Conservation (phyloP, 1,284 basidiomycete genomes). For the Ganoderma multipileum region DNA sequence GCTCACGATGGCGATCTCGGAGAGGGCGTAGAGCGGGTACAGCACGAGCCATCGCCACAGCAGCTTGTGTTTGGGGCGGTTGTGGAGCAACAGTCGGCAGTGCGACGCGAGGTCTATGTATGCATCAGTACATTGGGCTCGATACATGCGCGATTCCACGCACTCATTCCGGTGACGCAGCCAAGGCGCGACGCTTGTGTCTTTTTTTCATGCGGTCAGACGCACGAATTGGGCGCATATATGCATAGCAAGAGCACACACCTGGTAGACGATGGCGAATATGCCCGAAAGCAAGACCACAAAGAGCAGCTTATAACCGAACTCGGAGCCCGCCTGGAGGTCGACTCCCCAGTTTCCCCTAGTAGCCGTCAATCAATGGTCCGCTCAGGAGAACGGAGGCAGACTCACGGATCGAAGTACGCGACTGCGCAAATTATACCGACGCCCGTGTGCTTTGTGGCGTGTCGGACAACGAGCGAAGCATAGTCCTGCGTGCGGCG, state of each 20-base stretch:
- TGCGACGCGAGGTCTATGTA: conserved; percentile 72
- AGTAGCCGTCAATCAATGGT: conserved; percentile 3
- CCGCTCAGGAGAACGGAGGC: background rate
- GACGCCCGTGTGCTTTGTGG: conserved; percentile 53
- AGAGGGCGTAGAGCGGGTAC: conserved; percentile 72
- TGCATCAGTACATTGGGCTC: conserved; percentile 12
- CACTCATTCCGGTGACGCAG: conserved; percentile 75
- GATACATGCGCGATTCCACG: conserved; percentile 25
- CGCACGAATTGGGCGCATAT: conserved; percentile 17
- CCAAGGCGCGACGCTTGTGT: conserved; percentile 68
- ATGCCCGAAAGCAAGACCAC: conserved; percentile 85
- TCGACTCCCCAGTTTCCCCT: conserved; percentile 83
- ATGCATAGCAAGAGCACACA: conserved; percentile 35
- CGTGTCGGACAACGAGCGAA: conserved; percentile 43
- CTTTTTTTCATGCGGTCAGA: conserved; percentile 40
- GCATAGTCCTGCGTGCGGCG: conserved; percentile 11
- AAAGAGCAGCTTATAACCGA: conserved; percentile 88
- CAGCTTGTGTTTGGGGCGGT: conserved; percentile 65
- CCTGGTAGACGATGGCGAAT: conserved; percentile 84
- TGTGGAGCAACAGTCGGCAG: conserved; percentile 73
- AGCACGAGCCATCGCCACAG: conserved; percentile 71
- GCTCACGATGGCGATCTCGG: conserved; percentile 87
- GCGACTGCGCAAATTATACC: conserved; percentile 60
- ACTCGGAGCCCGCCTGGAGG: conserved; percentile 75
- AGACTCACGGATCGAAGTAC: conserved; percentile 60